Percentiles rank a stretch among this genome's conserved stretches.
phyloP scores from a whole-genome alignment of 2,329 filamentous ascomycete species.

The Metarhizium brunneum region DNA sequence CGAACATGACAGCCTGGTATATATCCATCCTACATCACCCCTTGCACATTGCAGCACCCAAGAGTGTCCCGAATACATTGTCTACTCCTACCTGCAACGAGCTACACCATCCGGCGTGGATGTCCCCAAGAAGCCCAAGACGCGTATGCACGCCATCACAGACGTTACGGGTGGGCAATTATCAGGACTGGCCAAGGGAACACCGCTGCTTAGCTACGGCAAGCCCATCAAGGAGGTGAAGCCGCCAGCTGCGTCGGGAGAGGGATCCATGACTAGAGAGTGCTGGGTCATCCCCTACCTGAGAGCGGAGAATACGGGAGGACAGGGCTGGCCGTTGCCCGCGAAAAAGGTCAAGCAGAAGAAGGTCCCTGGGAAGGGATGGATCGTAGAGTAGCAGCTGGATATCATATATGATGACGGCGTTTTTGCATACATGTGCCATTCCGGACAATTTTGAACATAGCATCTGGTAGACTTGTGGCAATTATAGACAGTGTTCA shows the following conservation, averaged over 20 bases:
- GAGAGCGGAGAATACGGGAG: constrained; percentile 55
- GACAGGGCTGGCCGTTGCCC: constrained; percentile 74
- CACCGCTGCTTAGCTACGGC: constrained; percentile 72
- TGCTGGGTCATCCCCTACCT: constrained; percentile 78
- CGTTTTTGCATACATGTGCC: background rate
- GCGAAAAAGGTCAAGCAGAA: constrained; percentile 77
- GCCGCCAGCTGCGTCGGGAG: constrained; percentile 24
- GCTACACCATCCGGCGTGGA: constrained; percentile 41
- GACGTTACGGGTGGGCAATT: constrained; percentile 69
- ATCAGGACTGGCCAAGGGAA: constrained; percentile 70
- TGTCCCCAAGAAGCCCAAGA: constrained; percentile 53
- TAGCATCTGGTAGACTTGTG: background rate
- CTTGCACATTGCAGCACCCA: constrained; percentile 59
- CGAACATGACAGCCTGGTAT: constrained; percentile 59
- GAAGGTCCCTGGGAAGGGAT: constrained; percentile 62
- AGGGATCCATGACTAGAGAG: constrained; percentile 46
- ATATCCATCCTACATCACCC: constrained; percentile 77
- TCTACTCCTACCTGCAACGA: constrained; percentile 80
- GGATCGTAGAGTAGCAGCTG: constrained; percentile 51
- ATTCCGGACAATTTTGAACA: background rate
- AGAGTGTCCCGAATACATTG: constrained; percentile 77
- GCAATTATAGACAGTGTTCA: background rate
- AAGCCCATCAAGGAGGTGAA: constrained; percentile 84
- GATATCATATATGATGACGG: background rate
- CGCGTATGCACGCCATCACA: constrained; percentile 81